Conservation (phyloP, 345 rosid species). For the Eucalyptus lansdowneana region DNA sequence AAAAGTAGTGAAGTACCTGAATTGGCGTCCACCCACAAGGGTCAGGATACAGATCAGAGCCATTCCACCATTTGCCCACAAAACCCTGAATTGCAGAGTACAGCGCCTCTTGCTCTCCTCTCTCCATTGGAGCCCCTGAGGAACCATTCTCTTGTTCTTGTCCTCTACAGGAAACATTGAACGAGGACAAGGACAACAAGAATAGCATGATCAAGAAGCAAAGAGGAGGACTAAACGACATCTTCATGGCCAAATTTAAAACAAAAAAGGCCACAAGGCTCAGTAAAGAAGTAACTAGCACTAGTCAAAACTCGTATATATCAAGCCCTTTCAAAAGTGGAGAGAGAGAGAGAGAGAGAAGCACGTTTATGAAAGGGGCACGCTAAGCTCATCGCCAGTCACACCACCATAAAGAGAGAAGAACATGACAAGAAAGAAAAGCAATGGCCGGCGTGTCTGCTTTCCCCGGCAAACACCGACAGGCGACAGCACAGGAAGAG, state of each 20-base stretch:
- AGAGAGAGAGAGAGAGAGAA: background rate
- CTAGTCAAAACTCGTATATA: background rate
- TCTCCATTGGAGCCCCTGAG: slow-evolving; percentile 11
- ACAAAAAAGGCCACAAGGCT: background rate
- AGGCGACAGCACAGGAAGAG: background rate
- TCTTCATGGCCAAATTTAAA: background rate
- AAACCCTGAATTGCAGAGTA: slow-evolving; percentile 25
- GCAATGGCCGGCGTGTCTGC: background rate
- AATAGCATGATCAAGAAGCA: background rate
- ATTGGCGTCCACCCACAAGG: slow-evolving; percentile 31
- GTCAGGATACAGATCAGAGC: slow-evolving; percentile 30
- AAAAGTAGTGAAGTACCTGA: background rate
- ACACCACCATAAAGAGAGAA: background rate
- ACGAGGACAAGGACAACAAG: background rate
- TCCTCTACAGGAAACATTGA: background rate
- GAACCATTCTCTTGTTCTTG: background rate
- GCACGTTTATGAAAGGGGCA: background rate
- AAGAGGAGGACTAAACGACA: background rate
- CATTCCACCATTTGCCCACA: slow-evolving; percentile 24
- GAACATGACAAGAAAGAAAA: background rate
- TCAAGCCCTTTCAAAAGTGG: background rate
- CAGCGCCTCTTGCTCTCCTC: slow-evolving; percentile 10
- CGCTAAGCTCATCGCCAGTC: background rate
- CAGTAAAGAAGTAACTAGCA: background rate
- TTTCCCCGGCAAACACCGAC: background rate